phyloP scores from a whole-genome alignment of 495 filamentous ascomycete genomes.

The Glutinoglossum americanum region DNA sequence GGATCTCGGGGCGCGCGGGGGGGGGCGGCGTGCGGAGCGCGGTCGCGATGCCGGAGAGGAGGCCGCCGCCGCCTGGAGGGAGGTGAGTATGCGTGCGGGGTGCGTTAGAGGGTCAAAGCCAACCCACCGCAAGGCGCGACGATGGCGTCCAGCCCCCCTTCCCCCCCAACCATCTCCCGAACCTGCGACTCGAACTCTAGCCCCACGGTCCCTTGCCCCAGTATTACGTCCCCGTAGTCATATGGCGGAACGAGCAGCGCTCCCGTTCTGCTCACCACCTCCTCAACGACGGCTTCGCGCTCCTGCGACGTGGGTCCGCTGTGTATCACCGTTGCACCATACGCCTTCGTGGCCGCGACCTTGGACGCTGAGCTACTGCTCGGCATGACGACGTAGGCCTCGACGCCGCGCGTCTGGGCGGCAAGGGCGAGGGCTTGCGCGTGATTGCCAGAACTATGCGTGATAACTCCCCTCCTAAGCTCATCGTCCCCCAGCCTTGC shows the following conservation, averaged over 20 bases:
- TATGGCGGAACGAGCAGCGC: slow-evolving; percentile 74
- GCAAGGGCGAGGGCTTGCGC: slow-evolving; percentile 73
- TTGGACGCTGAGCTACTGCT: slow-evolving; percentile 61
- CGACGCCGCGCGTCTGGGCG: slow-evolving; percentile 38
- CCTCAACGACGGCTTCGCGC: slow-evolving; percentile 50
- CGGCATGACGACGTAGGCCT: slow-evolving; percentile 83
- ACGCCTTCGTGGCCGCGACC: slow-evolving; percentile 54
- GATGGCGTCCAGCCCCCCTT: slow-evolving; percentile 46
- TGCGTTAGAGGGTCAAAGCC: too few relatives aligned
- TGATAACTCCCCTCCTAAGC: slow-evolving; percentile 55
- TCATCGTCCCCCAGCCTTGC: slow-evolving; percentile 43
- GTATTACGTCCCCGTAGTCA: slow-evolving; percentile 74
- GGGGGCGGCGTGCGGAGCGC: slow-evolving; percentile 17
- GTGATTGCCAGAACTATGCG: slow-evolving; percentile 60
- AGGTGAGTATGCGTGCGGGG: too few relatives aligned
- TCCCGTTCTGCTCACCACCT: slow-evolving; percentile 44
- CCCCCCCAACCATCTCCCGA: slow-evolving; percentile 21
- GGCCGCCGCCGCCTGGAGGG: slow-evolving; percentile 51
- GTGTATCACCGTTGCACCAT: slow-evolving; percentile 65
- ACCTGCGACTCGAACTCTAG: slow-evolving; percentile 66
- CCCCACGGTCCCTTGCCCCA: slow-evolving; percentile 75
- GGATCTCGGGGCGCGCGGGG: slow-evolving; percentile 38
- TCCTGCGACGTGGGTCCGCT: slow-evolving; percentile 60
- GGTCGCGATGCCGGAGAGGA: slow-evolving; percentile 67
- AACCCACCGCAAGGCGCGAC: neutral